Base-by-base conservation (phyloP, 306 rosid species). In the Lupinus albus region DNA sequence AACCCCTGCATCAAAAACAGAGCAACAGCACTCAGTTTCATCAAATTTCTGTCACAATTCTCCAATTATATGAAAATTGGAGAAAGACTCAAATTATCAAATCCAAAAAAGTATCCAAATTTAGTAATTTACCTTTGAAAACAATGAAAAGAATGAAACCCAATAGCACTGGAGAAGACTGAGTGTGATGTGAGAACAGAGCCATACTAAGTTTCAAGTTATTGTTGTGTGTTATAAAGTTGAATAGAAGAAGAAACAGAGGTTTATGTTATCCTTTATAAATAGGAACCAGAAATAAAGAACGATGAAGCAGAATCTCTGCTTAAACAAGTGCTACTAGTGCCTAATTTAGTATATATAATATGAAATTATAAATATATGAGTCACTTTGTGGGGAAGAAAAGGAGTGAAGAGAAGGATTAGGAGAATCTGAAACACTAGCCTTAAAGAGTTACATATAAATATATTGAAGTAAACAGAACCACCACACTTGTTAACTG, bases 1-100 rank as follows among this genome's bases (percentile, higher is more conserved):
- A 71, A 75, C 82, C 41, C 83, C 92, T 85, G 83, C 17, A 15
- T 53, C 20, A 46, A 47, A 60, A 69, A 61, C 61, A 81, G 45
- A 72, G 64, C 12, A 33, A 32, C 5, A 13, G 7, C 3, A 17
- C 8, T 42, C 5, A 15, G 52, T 45, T 46, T 52, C 2, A 28
- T 35, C 18, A 38, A 15, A 60, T 52, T 18, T 5, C 8, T 16
- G 11, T 11, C 41, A 4, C 35, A n/a, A 5, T 41, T 48, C 15
- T 39, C 1, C 1, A 7, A 35, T 51, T 66, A 5, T 5, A 32
- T n/a, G 11, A 46, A 68, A 60, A 15, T 50, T 4, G 14, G 8
- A 11, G 9, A 41, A 73, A 16, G 16, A 69, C 69, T 64, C 73
- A 48, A 32, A 48, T 38, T 9, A 0, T 39, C 21, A 41, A 73